Percentiles rank a stretch among this genome's conserved stretches.
Evolutionary conservation across 2,329 filamentous ascomycete species (phyloP).

Genomic region (Aspergillus vadensis): DNA sequence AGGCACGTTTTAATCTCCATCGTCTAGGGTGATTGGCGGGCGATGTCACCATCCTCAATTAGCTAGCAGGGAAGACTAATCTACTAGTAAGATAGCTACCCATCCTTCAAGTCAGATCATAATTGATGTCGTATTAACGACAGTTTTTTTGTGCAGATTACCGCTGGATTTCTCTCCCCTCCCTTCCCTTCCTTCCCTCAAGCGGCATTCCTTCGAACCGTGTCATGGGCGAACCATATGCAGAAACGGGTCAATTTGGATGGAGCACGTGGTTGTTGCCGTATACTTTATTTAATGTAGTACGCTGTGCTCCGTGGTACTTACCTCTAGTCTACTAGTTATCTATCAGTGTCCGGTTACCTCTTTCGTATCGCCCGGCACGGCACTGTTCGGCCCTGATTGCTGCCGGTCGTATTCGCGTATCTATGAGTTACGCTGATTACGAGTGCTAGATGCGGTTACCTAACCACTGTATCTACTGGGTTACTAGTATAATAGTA

Average conservation of each 20-base stretch:
- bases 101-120: neutral
- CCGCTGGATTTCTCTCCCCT: neutral
- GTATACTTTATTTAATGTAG: no score
- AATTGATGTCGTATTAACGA: neutral
- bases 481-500: neutral
- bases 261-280: neutral
- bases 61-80: neutral
- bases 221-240: neutral
- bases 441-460: no score
- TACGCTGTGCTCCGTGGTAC: no score
- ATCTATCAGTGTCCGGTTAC: neutral
- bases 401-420: neutral
- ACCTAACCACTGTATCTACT: no score
- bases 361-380: neutral
- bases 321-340: no score
- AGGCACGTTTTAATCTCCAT: neutral
- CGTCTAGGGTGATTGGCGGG: neutral
- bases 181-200: neutral
- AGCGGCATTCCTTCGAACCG: neutral
- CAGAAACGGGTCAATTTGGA: neutral
- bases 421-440: neutral
- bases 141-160: neutral
- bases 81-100: no score
- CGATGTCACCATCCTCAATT: slow-evolving; percentile 1
- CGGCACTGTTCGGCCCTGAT: neutral